Base-by-base conservation (phyloP, 306 rosid genomes). In the Gleditsia sinensis region DNA sequence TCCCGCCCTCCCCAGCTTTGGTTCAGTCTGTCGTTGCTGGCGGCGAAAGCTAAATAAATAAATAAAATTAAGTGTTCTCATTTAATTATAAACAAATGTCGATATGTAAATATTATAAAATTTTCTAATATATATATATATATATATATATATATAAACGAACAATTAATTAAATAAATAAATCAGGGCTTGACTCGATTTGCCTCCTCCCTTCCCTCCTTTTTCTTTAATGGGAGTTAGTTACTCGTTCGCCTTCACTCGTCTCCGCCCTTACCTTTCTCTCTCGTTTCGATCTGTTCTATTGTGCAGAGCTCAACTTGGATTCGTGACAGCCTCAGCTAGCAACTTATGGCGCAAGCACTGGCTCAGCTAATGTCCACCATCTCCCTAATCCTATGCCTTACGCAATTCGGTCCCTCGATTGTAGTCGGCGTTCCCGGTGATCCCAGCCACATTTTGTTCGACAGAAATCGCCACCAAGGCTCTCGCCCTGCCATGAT, bases 401-500 rank as follows among this genome's bases (percentile, higher is more conserved):
- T 84, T 1, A n/a, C 28, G 28, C 67, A 4, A 45, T 74, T 72
- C 12, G 23, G 32, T 57, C 72, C 77, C 23, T 20, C 11, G 40
- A 3, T 71, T 8, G 36, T 61, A 33, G 24, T 48, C 19, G 34
- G n/a, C 9, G 51, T 78, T 78, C 78, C 80, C n/a, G 78, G 75
- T 55, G 80, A 82, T 55, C 74, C 80, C 67, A 65, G 27, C 82
- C 55, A 61, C 65, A 62, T 83, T 24, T 67, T 78, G 78, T 65
- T 81, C 65, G 79, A 49, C 36, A 73, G 24, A 27, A 65, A 27
- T 32, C 49, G 40, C 12, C 71, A 68, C 7, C 30, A 66, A 21
- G 72, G 65, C 10, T 9, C 92, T 39, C 91, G 72, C 54, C 73
- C 88, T 6, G 82, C 95, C 69, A 85, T 90, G 94, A 67, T 94